Evolutionary conservation across 768 basidiomycete species (phyloP), one percentile per base, ranked within the genome.

Genomic region (Mycena vulgaris): DNA sequence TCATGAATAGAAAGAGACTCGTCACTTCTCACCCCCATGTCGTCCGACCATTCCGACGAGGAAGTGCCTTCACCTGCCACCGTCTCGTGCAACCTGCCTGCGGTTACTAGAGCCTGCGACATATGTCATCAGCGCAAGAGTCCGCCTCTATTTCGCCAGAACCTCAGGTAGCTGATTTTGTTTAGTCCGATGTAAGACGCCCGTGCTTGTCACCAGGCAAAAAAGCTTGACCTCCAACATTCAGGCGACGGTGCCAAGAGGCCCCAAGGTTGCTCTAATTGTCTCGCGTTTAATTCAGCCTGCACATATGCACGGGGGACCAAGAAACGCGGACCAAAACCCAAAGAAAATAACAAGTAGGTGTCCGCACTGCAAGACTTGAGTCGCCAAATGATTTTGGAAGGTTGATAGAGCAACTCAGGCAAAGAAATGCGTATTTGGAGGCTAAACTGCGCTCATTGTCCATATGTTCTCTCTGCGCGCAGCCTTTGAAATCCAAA

Each of bases 341-440:
- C n/a, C n/a, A n/a, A n/a, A n/a, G n/a, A n/a, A n/a, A n/a, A n/a
- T n/a, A 63, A 56, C n/a, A 56, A 51, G 59, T 56, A 33, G 11
- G 64, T 58, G 23, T 35, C 30, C 9, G 14, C n/a, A 11, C 4
- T 47, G 5, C 16, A 9, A 3, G 5, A 11, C 23, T 48, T 48
- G n/a, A n/a, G 31, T 51, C 35, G 48, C 31, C 11, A 6, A 31
- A 30, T 48, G n/a, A n/a, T 27, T 23, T 37, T 45, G 3, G 13
- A 16, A 83, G 72, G 42, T 25, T 61, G 37, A 81, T 92, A 28
- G 84, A 84, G 47, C 84, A 87, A 39, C 85, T 92, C 33, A 87
- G 88, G 82, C 80, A 80, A 55, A 83, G 87, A 72, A 75, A 90
- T 33, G 80, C 82, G 2, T 80, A 75, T 7, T 78, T 81, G 35